Base-by-base conservation (phyloP, 495 filamentous ascomycete genomes). In the Penicillium canariense region DNA sequence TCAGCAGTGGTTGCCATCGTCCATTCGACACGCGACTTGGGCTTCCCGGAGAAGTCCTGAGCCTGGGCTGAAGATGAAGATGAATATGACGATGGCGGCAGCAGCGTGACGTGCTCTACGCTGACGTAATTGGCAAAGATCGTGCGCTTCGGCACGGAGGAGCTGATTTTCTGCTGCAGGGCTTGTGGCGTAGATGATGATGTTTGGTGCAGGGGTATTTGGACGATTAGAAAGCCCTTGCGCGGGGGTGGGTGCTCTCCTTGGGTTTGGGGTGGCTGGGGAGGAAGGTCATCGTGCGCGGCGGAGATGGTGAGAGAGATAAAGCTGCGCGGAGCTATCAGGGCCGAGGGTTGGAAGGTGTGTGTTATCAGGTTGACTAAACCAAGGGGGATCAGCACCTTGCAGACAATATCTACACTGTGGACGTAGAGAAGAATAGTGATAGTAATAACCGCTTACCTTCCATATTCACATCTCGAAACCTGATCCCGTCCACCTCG, bases 1-100 rank as follows among this genome's bases (percentile, higher is more conserved):
- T 90, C 81, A 39, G 84, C 85, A n/a, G 83, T 81, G 39, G 86
- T 89, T 3, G 81, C 81, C 81, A 89, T 87, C 5, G 82, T 75
- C 86, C 86, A 91, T 55, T 82, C 75, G 27, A 87, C 73, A 27
- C 59, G 68, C 30, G 31, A 25, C 12, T 68, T 74, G 0, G 40
- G 25, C 22, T 15, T 15, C n/a, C n/a, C n/a, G n/a, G n/a, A n/a
- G 23, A 5, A 45, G n/a, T 18, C 14, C 17, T 17, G 4, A 4
- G 23, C 20, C 10, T 45, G 34, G 0, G 20, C 7, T 0, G 44
- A 4, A 35, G 51, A n/a, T 22, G 23, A 15, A 22, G 4, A 4
- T 32, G 51, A 18, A 35, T 47, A 48, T 39, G 39, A n/a, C 26
- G 49, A 45, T 4, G 70, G 61, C 9, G 75, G 39, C 20, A 72